Percentiles rank a stretch among this genome's conserved stretches.
These are phyloP conservation scores for Neocatenulostroma microsporum DNA, from an alignment of 2,329 filamentous ascomycete genomes.

Conservation along the genomic window DNA sequence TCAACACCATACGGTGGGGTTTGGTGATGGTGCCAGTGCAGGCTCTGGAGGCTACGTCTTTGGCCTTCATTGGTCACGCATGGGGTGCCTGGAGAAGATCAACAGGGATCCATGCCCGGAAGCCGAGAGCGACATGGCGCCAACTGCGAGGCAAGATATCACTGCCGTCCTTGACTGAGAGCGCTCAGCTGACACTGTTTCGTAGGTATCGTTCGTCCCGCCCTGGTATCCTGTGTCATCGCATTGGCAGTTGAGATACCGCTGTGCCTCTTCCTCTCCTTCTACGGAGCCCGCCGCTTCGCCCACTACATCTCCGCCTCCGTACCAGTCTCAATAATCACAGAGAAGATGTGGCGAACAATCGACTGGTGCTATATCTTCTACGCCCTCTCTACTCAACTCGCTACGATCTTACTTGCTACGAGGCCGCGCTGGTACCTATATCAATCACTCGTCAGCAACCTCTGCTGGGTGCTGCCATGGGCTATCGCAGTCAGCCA, in stretches of 20 bases:
- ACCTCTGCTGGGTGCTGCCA: slow-evolving; percentile 60
- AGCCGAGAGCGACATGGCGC: slow-evolving; percentile 11
- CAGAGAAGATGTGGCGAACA: slow-evolving; percentile 56
- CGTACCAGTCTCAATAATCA: slow-evolving; percentile 51
- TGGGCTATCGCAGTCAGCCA: slow-evolving; percentile 59
- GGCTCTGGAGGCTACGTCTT: slow-evolving; percentile 56
- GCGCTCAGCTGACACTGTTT: too few species aligned
- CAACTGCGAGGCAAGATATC: slow-evolving; percentile 12
- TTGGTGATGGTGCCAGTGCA: slow-evolving; percentile 66
- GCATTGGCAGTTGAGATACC: slow-evolving; percentile 55
- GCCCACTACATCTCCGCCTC: slow-evolving; percentile 55
- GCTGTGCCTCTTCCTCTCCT: slow-evolving; percentile 54
- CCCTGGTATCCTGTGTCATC: slow-evolving; percentile 45
- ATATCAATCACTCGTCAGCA: slow-evolving; percentile 58
- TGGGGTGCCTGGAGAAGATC: slow-evolving; percentile 50
- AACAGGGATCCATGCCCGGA: slow-evolving; percentile 23
- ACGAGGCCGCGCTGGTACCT: slow-evolving; percentile 61
- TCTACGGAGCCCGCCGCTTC: slow-evolving; percentile 50
- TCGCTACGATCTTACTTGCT: slow-evolving; percentile 57
- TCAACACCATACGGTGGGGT: slow-evolving; percentile 67
- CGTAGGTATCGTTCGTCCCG: slow-evolving; percentile 43
- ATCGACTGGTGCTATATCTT: slow-evolving; percentile 59
- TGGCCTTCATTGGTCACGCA: slow-evolving; percentile 58
- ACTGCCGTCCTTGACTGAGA: not conserved
- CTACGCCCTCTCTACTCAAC: slow-evolving; percentile 57